Evolutionary conservation across 179 eudicot genomes (phyloP), one percentile per base, ranked within the genome.

Genomic region (Pouteria campechiana): DNA sequence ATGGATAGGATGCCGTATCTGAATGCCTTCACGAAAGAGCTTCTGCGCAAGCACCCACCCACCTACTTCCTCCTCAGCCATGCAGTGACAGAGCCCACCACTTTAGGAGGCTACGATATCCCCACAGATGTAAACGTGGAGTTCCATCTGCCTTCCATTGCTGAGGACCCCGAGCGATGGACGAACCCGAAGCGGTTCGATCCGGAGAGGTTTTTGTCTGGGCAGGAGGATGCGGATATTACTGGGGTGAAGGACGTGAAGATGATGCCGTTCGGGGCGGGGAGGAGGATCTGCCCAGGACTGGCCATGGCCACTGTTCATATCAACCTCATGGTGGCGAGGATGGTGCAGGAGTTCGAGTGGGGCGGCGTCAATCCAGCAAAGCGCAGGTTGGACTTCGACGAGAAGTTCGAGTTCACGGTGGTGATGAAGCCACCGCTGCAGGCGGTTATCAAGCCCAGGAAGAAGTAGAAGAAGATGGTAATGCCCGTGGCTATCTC

Each of bases 211-310:
- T 88, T 84, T 42, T 2, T 78, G 7, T 17, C 49, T 7, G 95
- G 93, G 0, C 54, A 72, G 6, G 95, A 88, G 53, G 85, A 84
- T 4, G 95, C 78, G 3, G 97, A 88, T 41, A 78, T 88, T 0
- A 84, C 80, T 0, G 97, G 97, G 4, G 55, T 62, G 1, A 58
- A 33, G 5, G 81, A 65, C 0, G 68, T 78, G 41, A 75, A 57
- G 43, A 88, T 88, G 97, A 54, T 84, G 8, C 97, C 97, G 11
- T 84, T 88, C 16, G 94, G 97, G 4, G 68, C 82, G 17, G 97
- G 97, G 2, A 49, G 95, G 39, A 74, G 97, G 64, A 81, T 88
- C 37, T 88, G 97, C 60, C 97, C 97, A 27, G 97, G 97, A 0
- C 37, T 84, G 40, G 28, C 39, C 12, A 78, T 88, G 97, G 97